Conservation (phyloP, 1,139 yeast species). For the Taphrina sp. region DNA sequence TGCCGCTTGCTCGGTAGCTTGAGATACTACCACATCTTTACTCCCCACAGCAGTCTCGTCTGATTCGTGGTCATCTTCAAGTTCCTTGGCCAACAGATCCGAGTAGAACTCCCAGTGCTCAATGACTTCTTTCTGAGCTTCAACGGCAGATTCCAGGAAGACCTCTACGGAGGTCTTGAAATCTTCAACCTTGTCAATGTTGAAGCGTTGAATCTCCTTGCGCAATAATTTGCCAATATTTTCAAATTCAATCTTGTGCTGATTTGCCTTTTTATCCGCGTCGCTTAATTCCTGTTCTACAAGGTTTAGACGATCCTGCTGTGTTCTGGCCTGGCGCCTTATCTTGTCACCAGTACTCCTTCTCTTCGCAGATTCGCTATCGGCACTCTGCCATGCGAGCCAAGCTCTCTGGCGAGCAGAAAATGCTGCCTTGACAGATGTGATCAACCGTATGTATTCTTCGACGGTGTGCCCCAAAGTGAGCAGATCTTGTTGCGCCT, state of each 20-base stretch:
- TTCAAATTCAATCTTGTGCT: slow-evolving; percentile 59
- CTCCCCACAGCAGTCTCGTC: neutral
- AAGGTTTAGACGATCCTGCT: slow-evolving; percentile 59
- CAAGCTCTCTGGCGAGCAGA: slow-evolving; percentile 73
- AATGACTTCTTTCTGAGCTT: slow-evolving; percentile 68
- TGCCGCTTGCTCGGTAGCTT: neutral
- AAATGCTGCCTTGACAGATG: slow-evolving; percentile 71
- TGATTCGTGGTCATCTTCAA: slow-evolving; percentile 37
- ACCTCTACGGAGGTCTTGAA: slow-evolving; percentile 89
- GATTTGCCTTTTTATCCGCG: slow-evolving; percentile 58
- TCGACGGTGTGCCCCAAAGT: slow-evolving; percentile 85
- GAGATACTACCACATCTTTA: neutral
- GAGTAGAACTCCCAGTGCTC: slow-evolving; percentile 40
- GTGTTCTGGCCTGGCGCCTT: slow-evolving; percentile 56
- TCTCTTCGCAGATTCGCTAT: slow-evolving; percentile 52
- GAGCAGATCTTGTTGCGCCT: slow-evolving; percentile 79
- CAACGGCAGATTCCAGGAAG: slow-evolving; percentile 84
- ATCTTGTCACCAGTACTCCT: slow-evolving; percentile 55
- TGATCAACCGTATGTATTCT: slow-evolving; percentile 76
- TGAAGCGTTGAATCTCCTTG: slow-evolving; percentile 66
- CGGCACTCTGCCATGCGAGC: slow-evolving; percentile 57
- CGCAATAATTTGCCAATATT: slow-evolving; percentile 64
- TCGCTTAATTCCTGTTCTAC: slow-evolving; percentile 59
- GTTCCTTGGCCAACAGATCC: slow-evolving; percentile 16
- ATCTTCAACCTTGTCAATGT: slow-evolving; percentile 73